Conservation (phyloP, 345 rosid genomes). For the Durio zibethinus region DNA sequence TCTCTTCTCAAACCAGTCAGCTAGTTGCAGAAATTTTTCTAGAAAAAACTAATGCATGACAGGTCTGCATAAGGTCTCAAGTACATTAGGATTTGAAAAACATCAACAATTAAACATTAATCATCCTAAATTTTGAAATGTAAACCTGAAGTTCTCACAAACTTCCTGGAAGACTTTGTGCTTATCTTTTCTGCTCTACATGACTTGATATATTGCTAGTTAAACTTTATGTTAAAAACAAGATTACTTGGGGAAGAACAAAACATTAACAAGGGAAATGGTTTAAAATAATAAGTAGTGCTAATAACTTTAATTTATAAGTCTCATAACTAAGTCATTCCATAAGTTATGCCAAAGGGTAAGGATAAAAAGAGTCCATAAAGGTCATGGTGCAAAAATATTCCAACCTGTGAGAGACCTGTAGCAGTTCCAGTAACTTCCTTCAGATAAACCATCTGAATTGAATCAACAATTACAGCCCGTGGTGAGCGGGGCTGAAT, state of each 20-base stretch:
- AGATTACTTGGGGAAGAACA: not conserved
- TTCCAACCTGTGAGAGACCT: conserved; percentile 70
- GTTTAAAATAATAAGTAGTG: not conserved
- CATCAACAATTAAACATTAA: not conserved
- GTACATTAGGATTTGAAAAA: conserved; percentile 16
- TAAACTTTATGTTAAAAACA: not conserved
- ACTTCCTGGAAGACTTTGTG: conserved; percentile 77
- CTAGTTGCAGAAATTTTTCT: conserved; percentile 84
- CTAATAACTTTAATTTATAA: not conserved
- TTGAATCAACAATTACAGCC: conserved; percentile 78
- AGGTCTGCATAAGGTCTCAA: conserved; percentile 59
- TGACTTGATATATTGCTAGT: not conserved
- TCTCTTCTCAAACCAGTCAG: conserved; percentile 99
- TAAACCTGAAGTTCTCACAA: conserved; percentile 84
- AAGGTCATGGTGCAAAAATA: not conserved
- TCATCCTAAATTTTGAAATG: conserved; percentile 10
- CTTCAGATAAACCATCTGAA: conserved; percentile 81
- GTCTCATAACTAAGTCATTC: not conserved
- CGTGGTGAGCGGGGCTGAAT: conserved; percentile 62
- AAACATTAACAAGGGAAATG: not conserved
- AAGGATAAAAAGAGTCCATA: not conserved
- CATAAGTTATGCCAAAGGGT: not conserved
- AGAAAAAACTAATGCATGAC: conserved; percentile 93
- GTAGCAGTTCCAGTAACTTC: conserved; percentile 91
- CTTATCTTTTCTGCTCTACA: conserved; percentile 58